These are phyloP conservation scores for Leishmania guyanensis DNA, from an alignment of 208 protist species.

Conservation along the genomic window DNA sequence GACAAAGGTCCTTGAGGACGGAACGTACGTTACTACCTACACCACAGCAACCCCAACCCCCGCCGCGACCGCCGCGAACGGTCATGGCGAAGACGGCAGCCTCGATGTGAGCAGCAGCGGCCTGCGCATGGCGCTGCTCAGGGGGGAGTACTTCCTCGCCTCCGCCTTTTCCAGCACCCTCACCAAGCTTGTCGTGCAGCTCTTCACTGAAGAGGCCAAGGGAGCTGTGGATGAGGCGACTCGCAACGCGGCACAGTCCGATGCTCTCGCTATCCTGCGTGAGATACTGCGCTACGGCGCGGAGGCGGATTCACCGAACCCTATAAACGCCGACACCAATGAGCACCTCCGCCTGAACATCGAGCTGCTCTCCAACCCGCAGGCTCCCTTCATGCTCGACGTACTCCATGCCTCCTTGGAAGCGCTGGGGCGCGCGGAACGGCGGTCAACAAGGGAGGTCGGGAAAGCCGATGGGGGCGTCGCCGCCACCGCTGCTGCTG, in stretches of 20 bases:
- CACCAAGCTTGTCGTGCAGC: slow-evolving; percentile 94
- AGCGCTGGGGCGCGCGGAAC: slow-evolving; percentile 42
- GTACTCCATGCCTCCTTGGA: slow-evolving; percentile 80
- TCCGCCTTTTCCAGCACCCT: slow-evolving; percentile 89
- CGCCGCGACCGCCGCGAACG: slow-evolving; percentile 2
- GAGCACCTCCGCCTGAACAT: slow-evolving; percentile 92
- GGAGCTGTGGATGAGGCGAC: slow-evolving; percentile 27
- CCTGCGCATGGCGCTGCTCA: slow-evolving; percentile 58
- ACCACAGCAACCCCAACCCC: slow-evolving; percentile 35
- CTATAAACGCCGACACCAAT: slow-evolving; percentile 85
- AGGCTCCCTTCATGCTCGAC: slow-evolving; percentile 48
- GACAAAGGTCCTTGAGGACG: slow-evolving; percentile 87
- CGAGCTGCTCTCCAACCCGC: slow-evolving; percentile 49
- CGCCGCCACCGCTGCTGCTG: neutral
- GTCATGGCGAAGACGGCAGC: slow-evolving; percentile 2
- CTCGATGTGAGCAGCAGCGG: slow-evolving; percentile 29
- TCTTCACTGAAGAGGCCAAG: slow-evolving; percentile 32
- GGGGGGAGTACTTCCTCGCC: slow-evolving; percentile 96
- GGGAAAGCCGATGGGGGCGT: slow-evolving; percentile 14
- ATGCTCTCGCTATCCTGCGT: slow-evolving; percentile 64
- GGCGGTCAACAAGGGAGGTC: slow-evolving; percentile 15
- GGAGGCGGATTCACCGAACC: slow-evolving; percentile 25
- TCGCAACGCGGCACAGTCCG: slow-evolving; percentile 49
- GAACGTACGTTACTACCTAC: slow-evolving; percentile 95
- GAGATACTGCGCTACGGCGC: slow-evolving; percentile 85